These are phyloP conservation scores for Cladorrhinum samala DNA, from an alignment of 495 filamentous ascomycete genomes.

Conservation along the genomic window DNA sequence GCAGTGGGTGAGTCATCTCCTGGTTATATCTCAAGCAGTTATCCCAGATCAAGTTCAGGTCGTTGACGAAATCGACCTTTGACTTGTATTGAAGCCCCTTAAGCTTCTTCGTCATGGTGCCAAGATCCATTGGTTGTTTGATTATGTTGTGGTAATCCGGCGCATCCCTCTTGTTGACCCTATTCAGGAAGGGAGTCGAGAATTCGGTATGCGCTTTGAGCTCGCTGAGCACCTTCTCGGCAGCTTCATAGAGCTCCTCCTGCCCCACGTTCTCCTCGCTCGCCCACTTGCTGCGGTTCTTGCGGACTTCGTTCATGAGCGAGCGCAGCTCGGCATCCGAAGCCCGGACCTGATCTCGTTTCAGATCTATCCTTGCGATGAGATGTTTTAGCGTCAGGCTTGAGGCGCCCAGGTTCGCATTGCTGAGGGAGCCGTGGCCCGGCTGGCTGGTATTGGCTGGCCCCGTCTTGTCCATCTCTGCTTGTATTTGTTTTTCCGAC, in stretches of 20 bases:
- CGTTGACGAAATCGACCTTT: constrained; percentile 89
- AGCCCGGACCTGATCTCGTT: constrained; percentile 78
- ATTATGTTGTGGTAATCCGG: constrained; percentile 94
- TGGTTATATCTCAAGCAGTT: constrained; percentile 97
- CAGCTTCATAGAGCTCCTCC: constrained; percentile 94
- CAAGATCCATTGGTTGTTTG: constrained; percentile 96
- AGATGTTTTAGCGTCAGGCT: constrained; percentile 94
- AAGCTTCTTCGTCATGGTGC: constrained; percentile 96
- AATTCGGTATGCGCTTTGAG: constrained; percentile 96
- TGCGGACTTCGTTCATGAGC: constrained; percentile 93
- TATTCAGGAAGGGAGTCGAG: constrained; percentile 82
- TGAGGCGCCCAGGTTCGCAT: constrained; percentile 91
- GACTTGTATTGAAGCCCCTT: constrained; percentile 82
- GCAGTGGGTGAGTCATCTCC: constrained; percentile 75
- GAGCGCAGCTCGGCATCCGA: constrained; percentile 87
- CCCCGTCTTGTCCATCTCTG: constrained; percentile 72
- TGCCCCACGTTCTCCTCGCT: constrained; percentile 95
- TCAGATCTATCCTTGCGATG: constrained; percentile 88
- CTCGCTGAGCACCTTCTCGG: constrained; percentile 92
- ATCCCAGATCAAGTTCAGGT: constrained; percentile 90
- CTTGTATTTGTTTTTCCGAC: constrained; percentile 90
- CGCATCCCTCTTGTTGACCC: constrained; percentile 93
- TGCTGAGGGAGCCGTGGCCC: constrained; percentile 78
- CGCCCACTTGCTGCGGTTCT: constrained; percentile 97
- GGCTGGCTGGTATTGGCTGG: constrained; percentile 41